These are phyloP conservation scores for Aegilops speltoides DNA, from an alignment of 176 grass and related monocot species.

Conservation along the genomic window DNA sequence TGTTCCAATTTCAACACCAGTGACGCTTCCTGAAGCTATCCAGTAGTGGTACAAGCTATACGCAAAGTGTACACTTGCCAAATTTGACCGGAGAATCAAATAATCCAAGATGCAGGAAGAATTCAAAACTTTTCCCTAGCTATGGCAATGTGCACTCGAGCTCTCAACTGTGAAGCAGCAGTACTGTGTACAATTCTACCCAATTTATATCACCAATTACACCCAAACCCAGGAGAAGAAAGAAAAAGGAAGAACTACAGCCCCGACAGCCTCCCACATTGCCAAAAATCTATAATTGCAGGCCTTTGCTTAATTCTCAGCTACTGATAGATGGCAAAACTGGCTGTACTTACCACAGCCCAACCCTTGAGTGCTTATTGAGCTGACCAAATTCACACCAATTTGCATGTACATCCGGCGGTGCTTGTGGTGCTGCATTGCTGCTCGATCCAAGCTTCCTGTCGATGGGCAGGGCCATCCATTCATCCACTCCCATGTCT, in stretches of 20 bases:
- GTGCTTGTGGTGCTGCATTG: conserved; percentile 13
- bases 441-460: neutral
- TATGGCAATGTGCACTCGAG: conserved; percentile 39
- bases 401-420: conserved; percentile 48
- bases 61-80: neutral
- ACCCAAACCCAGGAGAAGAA: neutral
- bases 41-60: neutral
- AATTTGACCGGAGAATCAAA: conserved; percentile 7
- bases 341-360: conserved; percentile 55
- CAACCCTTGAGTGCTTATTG: conserved; percentile 42
- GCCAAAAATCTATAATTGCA: conserved; percentile 44
- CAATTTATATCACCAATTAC: conserved; percentile 52
- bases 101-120: neutral
- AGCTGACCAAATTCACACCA: conserved; percentile 43
- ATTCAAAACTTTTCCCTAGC: neutral
- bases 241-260: conserved; percentile 49
- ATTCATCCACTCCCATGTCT: neutral
- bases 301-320: conserved; percentile 26
- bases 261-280: conserved; percentile 39
- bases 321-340: conserved; percentile 52
- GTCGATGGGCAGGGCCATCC: neutral
- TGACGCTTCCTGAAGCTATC: neutral
- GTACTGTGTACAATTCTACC: conserved; percentile 40
- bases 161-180: conserved; percentile 24
- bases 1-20: conserved; percentile 18